These are phyloP conservation scores for Rhododendron ovatum DNA, from an alignment of 148 eudicot genomes.

Conservation along the genomic window DNA sequence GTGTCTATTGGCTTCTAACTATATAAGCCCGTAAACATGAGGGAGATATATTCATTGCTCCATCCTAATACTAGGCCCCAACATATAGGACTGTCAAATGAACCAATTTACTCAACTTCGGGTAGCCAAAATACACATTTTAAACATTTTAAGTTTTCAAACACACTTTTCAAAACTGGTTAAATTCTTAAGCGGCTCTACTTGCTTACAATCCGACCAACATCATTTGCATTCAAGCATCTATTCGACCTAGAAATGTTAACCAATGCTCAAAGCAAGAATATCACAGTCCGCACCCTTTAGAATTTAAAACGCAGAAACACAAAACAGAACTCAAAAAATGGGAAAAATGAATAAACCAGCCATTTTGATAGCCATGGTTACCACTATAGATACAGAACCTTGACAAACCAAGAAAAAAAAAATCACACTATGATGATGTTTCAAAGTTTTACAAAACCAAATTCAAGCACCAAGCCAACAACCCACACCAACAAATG, in stretches of 20 bases:
- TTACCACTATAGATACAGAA: background rate
- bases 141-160: background rate
- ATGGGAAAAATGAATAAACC: background rate
- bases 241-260: background rate
- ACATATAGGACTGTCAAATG: background rate
- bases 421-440: background rate
- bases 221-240: background rate
- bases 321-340: background rate
- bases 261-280: background rate
- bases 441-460: background rate
- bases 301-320: background rate
- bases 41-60: background rate
- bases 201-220: background rate
- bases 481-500: no score
- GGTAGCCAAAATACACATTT: background rate
- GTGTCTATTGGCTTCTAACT: no score
- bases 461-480: background rate
- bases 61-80: background rate
- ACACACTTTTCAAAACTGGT: background rate
- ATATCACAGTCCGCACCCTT: background rate
- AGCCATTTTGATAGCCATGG: background rate
- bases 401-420: background rate
- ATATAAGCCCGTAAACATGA: background rate
- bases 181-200: background rate
- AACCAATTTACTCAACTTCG: background rate